These are phyloP conservation scores for Ophiocordyceps camponoti-floridani DNA, from an alignment of 2,329 filamentous ascomycete genomes.

Conservation along the genomic window DNA sequence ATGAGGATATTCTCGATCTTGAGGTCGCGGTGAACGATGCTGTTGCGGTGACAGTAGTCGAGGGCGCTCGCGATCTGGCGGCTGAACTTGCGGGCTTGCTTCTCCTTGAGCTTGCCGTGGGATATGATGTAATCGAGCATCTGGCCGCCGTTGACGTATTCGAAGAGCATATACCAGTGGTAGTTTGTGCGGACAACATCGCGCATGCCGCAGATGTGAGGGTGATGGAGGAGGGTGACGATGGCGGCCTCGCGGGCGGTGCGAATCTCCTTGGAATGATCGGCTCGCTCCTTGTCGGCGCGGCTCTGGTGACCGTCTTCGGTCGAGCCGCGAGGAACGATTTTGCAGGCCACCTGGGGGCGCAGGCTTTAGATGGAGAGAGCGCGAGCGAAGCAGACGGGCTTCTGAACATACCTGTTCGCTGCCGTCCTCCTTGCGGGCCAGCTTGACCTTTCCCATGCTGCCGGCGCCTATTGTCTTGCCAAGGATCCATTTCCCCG, in stretches of 20 bases:
- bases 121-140: constrained; percentile 99
- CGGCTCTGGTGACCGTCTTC: constrained; percentile 62
- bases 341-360: constrained; percentile 72
- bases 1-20: constrained; percentile 99
- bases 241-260: constrained; percentile 93
- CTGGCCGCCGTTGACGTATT: constrained; percentile 96
- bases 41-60: constrained; percentile 95
- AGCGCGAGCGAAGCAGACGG: neutral
- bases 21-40: constrained; percentile 89
- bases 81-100: constrained; percentile 93
- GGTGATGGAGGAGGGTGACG: constrained; percentile 82
- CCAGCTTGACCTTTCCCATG: constrained; percentile 98
- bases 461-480: constrained; percentile 96
- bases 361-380: neutral
- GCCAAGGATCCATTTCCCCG: constrained; percentile 84
- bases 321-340: constrained; percentile 76
- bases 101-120: constrained; percentile 92
- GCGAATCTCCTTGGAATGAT: constrained; percentile 90
- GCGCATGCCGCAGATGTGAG: constrained; percentile 87
- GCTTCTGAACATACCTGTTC: constrained; percentile 52
- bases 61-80: constrained; percentile 92
- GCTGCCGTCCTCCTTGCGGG: constrained; percentile 72
- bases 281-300: constrained; percentile 70
- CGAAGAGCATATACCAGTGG: constrained; percentile 99
- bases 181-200: constrained; percentile 93